Base-by-base conservation (phyloP, 1,284 basidiomycete species). In the Rhodotorula sp. region DNA sequence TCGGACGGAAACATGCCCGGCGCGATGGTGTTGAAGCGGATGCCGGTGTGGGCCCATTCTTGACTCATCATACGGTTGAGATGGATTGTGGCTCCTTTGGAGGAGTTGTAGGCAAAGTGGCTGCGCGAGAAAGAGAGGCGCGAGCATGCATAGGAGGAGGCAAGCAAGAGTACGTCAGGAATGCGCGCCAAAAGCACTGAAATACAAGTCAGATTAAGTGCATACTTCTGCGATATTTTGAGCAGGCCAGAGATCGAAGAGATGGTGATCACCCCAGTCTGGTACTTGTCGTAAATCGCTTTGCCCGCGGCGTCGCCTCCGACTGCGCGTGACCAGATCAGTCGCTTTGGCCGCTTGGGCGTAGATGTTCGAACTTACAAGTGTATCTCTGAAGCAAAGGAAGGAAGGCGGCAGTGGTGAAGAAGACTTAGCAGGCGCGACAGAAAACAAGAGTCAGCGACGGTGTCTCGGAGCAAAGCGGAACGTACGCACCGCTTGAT, bases 71-170 rank as follows among this genome's bases (percentile, higher is more conserved):
- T 86, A 80, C 85, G 88, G 8, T 89, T 89, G 18, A 92, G 82
- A 76, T 91, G 90, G 18, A 87, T 85, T 7, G 86, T 86, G 1
- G 90, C 91, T 0, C 88, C 90, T 80, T 92, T 92, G 20, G 89
- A 83, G 74, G 88, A 88, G 68, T 77, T 77, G 64, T 71, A 56
- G 16, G 54, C 54, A 56, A 56, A 56, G 54, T 56, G 54, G 26
- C 54, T 56, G 54, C 12, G 54, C 16, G 26, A 29, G 14, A 21
- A 49, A 18, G 20, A 49, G 3, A 29, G 29, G 29, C 29, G 29
- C 29, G 29, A 29, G 29, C n/a, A n/a, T n/a, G n/a, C n/a, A n/a
- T n/a, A n/a, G n/a, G 7, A 29, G 54, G 54, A 58, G 31, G 10
- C 12, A 43, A 34, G 57, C 31, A 8, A 34, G 57, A 8, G 16